Evolutionary conservation across 1,284 basidiomycete species (phyloP), one percentile per base, ranked within the genome.

Genomic region (Austropuccinia psidii): DNA sequence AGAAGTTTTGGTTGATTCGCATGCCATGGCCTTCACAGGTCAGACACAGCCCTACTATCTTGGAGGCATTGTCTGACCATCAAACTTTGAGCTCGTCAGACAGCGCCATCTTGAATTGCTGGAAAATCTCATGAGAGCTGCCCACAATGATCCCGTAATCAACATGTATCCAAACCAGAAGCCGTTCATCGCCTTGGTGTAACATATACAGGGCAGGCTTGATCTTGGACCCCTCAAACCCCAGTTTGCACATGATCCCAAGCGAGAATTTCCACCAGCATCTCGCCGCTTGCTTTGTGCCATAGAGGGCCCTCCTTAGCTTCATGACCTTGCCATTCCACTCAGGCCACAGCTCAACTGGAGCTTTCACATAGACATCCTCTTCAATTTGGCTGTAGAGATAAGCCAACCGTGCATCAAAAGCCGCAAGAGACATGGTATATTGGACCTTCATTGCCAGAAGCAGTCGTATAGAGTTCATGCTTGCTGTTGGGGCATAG

Each of bases 401-500:
- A 24, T 60, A 60, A 33, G 57, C 11, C 5, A 33, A 33, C 29
- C 31, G 31, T 7, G 37, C 57, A 24, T 60, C 33, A n/a, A 60
- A 60, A 3, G n/a, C 31, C 31, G 29, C 31, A 3, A 60, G n/a
- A 2, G 9, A 2, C 29, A 19, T 19, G 29, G n/a, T 24, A 27
- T 17, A 17, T 3, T 19, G 9, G 8, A 49, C 67, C 5, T 43
- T 69, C 27, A 76, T 47, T n/a, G n/a, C n/a, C n/a, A n/a, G n/a
- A 31, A 76, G 24, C 37, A 72, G 39, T 11, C 74, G 67, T 17
- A 65, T 37, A n/a, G 49, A 33, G 4, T 17, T 61, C 8, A 47
- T 19, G 24, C 55, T 35, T 7, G 45, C 31, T 17, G 75, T 75
- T 6, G 74, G 74, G 6, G 74, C 67, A 64, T 60, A 76, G 17